Conservation (phyloP, 306 rosid species). For the Fragaria iinumae region DNA sequence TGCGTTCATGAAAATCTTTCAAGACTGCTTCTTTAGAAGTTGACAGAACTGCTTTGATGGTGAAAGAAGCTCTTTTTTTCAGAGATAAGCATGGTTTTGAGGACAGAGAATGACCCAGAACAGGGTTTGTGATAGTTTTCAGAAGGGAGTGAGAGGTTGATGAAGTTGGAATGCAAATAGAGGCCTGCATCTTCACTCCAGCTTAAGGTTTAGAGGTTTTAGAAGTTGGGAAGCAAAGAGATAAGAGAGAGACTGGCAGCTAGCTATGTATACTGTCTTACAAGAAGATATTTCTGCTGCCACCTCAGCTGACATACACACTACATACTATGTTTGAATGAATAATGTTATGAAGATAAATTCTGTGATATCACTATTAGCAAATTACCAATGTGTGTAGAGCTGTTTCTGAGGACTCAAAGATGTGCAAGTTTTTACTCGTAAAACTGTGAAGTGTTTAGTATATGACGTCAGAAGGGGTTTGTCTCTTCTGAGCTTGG, state of each 20-base stretch:
- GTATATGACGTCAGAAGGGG: no score
- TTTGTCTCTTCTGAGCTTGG: no score
- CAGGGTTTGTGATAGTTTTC: constrained; percentile 47
- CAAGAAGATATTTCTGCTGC: constrained; percentile 32
- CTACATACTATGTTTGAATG: neutral
- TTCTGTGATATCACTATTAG: neutral
- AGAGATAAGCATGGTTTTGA: constrained; percentile 38
- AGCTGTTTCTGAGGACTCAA: neutral
- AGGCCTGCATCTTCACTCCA: constrained; percentile 48
- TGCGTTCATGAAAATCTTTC: constrained; percentile 60
- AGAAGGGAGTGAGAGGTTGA: constrained; percentile 49
- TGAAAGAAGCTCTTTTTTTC: constrained; percentile 44
- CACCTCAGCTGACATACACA: constrained; percentile 19
- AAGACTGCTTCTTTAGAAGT: constrained; percentile 57
- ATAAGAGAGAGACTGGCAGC: constrained; percentile 45
- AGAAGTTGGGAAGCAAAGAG: constrained; percentile 34
- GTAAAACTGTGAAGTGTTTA: no score
- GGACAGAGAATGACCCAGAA: constrained; percentile 30
- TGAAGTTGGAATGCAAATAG: constrained; percentile 34
- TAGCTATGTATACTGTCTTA: neutral
- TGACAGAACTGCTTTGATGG: constrained; percentile 54
- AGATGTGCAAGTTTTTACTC: no score
- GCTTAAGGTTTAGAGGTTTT: constrained; percentile 11
- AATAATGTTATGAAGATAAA: no score
- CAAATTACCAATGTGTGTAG: neutral